Percentiles rank a stretch among this genome's conserved stretches.
Conservation (phyloP, 108 stramenopile genomes). For the Nitzschia sp. region DNA sequence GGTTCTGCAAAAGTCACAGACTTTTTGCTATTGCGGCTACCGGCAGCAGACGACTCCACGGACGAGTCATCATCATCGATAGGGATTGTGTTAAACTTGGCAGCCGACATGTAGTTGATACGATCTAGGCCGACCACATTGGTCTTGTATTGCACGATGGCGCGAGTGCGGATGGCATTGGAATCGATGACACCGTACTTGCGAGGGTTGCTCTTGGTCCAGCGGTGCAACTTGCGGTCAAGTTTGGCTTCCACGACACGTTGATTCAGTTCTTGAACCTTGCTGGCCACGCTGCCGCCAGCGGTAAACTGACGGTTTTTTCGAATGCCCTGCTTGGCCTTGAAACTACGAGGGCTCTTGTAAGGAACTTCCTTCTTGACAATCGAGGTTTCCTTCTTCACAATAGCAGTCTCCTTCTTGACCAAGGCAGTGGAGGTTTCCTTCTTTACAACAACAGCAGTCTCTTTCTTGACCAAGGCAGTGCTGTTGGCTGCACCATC, state of each 20-base stretch:
- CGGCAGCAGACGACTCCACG: slow-evolving; percentile 6
- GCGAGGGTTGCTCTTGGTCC: slow-evolving; percentile 39
- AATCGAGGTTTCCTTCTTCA: background rate
- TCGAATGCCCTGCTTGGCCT: slow-evolving; percentile 5
- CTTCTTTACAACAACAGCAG: background rate
- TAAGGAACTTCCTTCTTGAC: slow-evolving; percentile 15
- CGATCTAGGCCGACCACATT: slow-evolving; percentile 18
- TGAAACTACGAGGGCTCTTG: slow-evolving; percentile 25
- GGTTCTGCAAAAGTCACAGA: background rate
- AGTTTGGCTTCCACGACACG: slow-evolving; percentile 34
- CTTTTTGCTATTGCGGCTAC: background rate
- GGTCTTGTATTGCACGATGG: slow-evolving; percentile 33
- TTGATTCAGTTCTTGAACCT: slow-evolving; percentile 29
- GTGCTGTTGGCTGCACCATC: too few relatives aligned
- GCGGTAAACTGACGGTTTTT: slow-evolving; percentile 4
- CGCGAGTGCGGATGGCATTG: slow-evolving; percentile 32
- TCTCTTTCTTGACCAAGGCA: background rate
- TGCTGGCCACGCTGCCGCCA: slow-evolving; percentile 37
- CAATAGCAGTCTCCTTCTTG: slow-evolving; percentile 8
- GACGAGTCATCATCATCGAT: slow-evolving; percentile 25
- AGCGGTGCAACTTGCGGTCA: slow-evolving; percentile 22
- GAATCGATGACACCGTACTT: slow-evolving; percentile 22
- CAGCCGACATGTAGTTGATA: slow-evolving; percentile 26
- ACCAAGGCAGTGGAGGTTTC: background rate
- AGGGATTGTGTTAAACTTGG: slow-evolving; percentile 38